Base-by-base conservation (phyloP, 176 grass and related monocot genomes). In the Tillandsia leiboldiana region DNA sequence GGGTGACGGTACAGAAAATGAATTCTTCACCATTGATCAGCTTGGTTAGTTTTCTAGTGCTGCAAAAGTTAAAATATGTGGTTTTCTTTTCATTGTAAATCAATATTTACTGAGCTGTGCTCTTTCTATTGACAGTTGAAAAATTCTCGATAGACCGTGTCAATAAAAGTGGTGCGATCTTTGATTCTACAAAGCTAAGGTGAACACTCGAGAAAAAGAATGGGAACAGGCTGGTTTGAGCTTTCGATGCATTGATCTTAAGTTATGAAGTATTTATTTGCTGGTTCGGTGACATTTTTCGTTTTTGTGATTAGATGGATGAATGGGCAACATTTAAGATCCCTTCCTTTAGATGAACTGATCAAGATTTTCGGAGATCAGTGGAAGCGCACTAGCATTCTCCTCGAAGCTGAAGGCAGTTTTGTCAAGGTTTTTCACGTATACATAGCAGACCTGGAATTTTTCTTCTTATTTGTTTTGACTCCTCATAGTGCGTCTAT, bases 1-100 rank as follows among this genome's bases (percentile, higher is more conserved):
- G 89, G 89, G 94, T 53, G 94, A 99, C 82, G 89, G 94, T 64
- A 99, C 94, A 59, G 94, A 99, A 83, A 99, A 90, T 83, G 94
- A 99, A 63, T 99, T 99, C 73, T 93, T 93, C 82, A 86, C 79
- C 62, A 87, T 93, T 72, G 80, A 79, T 84, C 77, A 93, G 51
- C 85, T 99, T 74, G 84, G 91, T 95, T 64, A 29, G 84, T 80
- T 75, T 70, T 63, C 71, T 64, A 67, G 56, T 27, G 22, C 51
- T 65, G 8, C 51, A 17, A 75, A 47, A 70, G 3, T 52, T 23
- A 29, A 28, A 48, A 51, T 33, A 24, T 59, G 17, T 9, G 0
- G 0, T 18, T 18, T 73, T 53, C 72, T 24, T 42, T 74, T 52
- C 49, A 12, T 9, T 12, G 18, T 70, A 71, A 59, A 78, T 68